Conservation (phyloP, 805 yeast genomes). For the Citeromyces matritensis region DNA sequence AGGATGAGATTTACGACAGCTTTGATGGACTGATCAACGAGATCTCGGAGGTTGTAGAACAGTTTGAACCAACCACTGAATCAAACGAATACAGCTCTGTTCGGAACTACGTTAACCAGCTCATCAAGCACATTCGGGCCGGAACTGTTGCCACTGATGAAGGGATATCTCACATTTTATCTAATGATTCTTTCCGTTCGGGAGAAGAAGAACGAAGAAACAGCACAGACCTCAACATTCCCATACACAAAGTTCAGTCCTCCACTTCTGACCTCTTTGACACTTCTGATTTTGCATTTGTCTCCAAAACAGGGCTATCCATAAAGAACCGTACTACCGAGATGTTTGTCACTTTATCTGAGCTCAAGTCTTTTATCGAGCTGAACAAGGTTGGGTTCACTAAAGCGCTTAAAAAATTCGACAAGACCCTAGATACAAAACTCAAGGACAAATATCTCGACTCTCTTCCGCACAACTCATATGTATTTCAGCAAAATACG, state of each 20-base stretch:
- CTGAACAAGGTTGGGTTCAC: conserved; percentile 80
- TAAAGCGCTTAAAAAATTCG: conserved; percentile 85
- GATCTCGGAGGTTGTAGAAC: conserved; percentile 40
- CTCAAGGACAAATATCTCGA: conserved; percentile 45
- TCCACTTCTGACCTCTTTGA: conserved; percentile 12
- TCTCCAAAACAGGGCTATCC: conserved; percentile 30
- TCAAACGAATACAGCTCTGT: not conserved
- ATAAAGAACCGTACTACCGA: conserved; percentile 53
- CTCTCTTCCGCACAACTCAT: conserved; percentile 28
- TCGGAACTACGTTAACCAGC: conserved; percentile 1
- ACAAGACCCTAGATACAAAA: conserved; percentile 57
- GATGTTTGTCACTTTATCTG: conserved; percentile 62
- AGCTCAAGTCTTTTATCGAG: conserved; percentile 70
- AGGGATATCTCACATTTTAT: not conserved
- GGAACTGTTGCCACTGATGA: conserved; percentile 1
- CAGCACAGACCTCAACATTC: not conserved
- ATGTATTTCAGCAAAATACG: conserved; percentile 39
- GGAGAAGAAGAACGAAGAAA: not conserved
- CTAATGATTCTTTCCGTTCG: not conserved
- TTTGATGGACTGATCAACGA: conserved; percentile 47
- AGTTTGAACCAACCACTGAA: conserved; percentile 8
- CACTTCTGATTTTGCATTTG: conserved; percentile 18
- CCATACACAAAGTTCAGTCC: not conserved
- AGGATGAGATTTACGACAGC: conserved; percentile 34
- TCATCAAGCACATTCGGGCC: not conserved